These are phyloP conservation scores for Staphylotrichum tortipilum DNA, from an alignment of 495 filamentous ascomycete genomes.

Conservation along the genomic window DNA sequence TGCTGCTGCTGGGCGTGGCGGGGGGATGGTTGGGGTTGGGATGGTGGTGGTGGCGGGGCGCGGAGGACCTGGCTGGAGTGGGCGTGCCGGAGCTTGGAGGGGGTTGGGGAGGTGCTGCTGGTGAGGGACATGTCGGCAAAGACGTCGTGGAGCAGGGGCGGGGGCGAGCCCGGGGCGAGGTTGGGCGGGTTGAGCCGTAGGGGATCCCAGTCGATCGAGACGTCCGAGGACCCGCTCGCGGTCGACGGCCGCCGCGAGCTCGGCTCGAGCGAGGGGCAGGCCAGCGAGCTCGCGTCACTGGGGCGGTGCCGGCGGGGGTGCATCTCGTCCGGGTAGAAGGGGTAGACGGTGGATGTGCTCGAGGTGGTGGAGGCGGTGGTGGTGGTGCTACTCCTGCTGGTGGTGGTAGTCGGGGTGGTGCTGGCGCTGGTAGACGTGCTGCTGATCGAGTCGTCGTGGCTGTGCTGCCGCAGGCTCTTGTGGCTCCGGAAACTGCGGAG, in stretches of 20 bases:
- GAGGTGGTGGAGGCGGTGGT: slow-evolving; percentile 10
- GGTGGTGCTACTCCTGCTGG: slow-evolving; percentile 8
- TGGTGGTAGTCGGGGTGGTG: too few relatives aligned
- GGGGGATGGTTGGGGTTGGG: slow-evolving; percentile 1
- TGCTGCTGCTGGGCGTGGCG: too few relatives aligned
- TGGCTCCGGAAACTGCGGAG: slow-evolving; percentile 29
- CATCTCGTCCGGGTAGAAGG: too few relatives aligned
- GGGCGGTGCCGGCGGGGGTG: slow-evolving; percentile 9
- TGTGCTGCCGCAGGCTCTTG: slow-evolving; percentile 14
- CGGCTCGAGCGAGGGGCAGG: slow-evolving; percentile 22
- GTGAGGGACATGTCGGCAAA: slow-evolving; percentile 6
- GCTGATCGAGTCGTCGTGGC: neutral
- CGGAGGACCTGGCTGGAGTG: slow-evolving; percentile 14
- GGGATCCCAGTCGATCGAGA: slow-evolving; percentile 28
- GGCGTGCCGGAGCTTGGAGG: slow-evolving; percentile 17
- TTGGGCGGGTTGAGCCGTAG: slow-evolving; percentile 24
- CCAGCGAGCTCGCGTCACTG: slow-evolving; percentile 22
- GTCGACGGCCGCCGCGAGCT: slow-evolving; percentile 16
- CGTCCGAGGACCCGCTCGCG: slow-evolving; percentile 15
- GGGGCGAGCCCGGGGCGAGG: slow-evolving; percentile 8
- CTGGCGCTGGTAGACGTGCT: slow-evolving; percentile 7
- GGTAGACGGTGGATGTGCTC: too few relatives aligned
- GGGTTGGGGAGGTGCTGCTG: too few relatives aligned
- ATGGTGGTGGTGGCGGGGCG: neutral
- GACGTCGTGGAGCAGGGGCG: slow-evolving; percentile 7